Evolutionary conservation across 176 grass and related monocot species (phyloP).

Genomic region (Oryza punctata): DNA sequence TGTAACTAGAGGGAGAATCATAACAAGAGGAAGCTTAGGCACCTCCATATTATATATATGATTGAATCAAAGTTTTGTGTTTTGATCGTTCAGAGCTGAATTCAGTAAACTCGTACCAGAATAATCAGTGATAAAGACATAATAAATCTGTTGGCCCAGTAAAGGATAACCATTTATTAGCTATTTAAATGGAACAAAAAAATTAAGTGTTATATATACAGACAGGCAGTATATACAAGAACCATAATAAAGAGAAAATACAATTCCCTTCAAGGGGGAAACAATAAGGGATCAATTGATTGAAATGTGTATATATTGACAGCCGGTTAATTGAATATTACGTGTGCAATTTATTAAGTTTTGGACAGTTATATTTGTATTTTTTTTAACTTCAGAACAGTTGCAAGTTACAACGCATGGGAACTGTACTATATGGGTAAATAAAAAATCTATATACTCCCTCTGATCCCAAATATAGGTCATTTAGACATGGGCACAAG

Average conservation of each 20-base stretch:
- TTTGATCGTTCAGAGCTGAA: slow-evolving; percentile 1
- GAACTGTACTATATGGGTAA: background rate
- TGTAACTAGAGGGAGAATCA: background rate
- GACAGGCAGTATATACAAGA: background rate
- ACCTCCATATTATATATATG: background rate
- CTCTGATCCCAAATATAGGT: too few species aligned
- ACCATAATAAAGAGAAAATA: background rate
- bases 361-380: background rate
- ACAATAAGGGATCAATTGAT: background rate
- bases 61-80: background rate
- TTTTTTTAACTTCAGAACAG: background rate
- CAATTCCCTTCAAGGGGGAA: background rate
- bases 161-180: background rate
- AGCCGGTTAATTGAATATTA: background rate
- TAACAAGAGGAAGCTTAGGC: background rate
- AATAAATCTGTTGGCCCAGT: background rate
- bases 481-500: too few species aligned
- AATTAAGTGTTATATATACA: background rate
- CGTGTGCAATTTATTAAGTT: background rate
- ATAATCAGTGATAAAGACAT: background rate
- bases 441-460: background rate
- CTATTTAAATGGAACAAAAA: background rate
- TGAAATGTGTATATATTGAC: background rate
- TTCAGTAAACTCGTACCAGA: background rate
- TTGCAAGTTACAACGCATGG: background rate